phyloP scores from a whole-genome alignment of 371 early-diverging fungal species.

The Chytridiales sp. region DNA sequence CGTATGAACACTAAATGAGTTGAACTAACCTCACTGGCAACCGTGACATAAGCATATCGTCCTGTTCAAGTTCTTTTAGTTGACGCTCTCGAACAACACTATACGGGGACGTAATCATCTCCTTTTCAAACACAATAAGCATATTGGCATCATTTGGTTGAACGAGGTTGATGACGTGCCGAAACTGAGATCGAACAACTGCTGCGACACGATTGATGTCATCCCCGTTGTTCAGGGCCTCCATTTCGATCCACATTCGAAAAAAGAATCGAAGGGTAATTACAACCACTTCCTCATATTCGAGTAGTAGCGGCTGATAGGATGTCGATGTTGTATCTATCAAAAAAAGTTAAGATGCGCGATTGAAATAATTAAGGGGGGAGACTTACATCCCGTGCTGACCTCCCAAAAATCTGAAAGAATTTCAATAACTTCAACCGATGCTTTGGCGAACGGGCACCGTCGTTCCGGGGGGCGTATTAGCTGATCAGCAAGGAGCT shows the following conservation, averaged over 20 bases:
- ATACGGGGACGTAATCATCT: constrained; percentile 66
- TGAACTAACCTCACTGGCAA: constrained; percentile 60
- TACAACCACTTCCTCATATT: constrained; percentile 59
- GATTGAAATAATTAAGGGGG: constrained; percentile 1
- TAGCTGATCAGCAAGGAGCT: constrained; percentile 61
- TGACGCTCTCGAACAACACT: constrained; percentile 63
- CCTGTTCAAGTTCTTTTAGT: constrained; percentile 68
- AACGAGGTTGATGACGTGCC: constrained; percentile 18
- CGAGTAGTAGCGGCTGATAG: constrained; percentile 65
- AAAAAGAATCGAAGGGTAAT: constrained; percentile 60
- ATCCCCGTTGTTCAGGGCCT: constrained; percentile 50
- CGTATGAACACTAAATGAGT: no score
- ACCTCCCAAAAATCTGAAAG: constrained; percentile 72
- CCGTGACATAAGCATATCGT: constrained; percentile 64
- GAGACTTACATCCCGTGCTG: constrained; percentile 59
- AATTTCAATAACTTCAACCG: constrained; percentile 67
- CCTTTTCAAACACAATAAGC: constrained; percentile 59
- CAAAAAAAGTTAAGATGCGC: neutral
- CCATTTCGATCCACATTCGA: constrained; percentile 68
- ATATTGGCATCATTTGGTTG: constrained; percentile 13
- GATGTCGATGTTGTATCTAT: constrained; percentile 57
- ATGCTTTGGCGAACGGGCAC: constrained; percentile 68
- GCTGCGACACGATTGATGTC: constrained; percentile 48
- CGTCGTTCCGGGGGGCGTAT: constrained; percentile 57
- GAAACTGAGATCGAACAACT: constrained; percentile 40